A percentile compares a stretch with the other conserved stretches of the same genome.
Evolutionary conservation across 352 stramenopile genomes (phyloP).

Genomic region (Globisporangium radiosum): DNA sequence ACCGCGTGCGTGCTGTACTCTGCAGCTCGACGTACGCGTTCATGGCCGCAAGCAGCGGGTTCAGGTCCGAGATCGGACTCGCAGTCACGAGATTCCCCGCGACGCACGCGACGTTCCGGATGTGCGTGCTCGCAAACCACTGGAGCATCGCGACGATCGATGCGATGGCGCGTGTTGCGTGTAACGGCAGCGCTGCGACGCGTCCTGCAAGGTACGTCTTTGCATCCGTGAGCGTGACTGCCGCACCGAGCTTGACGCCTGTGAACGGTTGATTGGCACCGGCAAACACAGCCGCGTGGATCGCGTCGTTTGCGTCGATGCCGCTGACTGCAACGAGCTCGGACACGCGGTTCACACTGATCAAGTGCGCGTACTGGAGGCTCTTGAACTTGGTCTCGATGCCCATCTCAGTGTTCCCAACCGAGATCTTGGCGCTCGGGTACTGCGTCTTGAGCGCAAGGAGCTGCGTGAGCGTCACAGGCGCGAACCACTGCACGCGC

Average conservation of each 20-base stretch:
- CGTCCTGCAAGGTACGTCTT: slow-evolving; percentile 46
- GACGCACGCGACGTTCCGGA: slow-evolving; percentile 95
- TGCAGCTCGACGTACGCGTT: slow-evolving; percentile 65
- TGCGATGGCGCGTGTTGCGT: slow-evolving; percentile 46
- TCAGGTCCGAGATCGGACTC: slow-evolving; percentile 97
- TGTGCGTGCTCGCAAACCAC: slow-evolving; percentile 97
- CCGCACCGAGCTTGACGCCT: slow-evolving; percentile 76
- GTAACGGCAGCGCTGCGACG: slow-evolving; percentile 24
- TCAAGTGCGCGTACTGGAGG: slow-evolving; percentile 64
- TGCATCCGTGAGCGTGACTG: slow-evolving; percentile 68
- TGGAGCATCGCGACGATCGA: slow-evolving; percentile 89
- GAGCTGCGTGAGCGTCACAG: slow-evolving; percentile 85
- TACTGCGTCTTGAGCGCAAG: slow-evolving; percentile 84
- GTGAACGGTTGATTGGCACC: slow-evolving; percentile 28
- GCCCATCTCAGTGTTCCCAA: slow-evolving; percentile 96
- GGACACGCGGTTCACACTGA: slow-evolving; percentile 64
- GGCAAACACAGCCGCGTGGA: slow-evolving; percentile 43
- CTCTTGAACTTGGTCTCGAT: slow-evolving; percentile 95
- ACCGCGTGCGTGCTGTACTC: slow-evolving; percentile 26
- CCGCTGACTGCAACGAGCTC: slow-evolving; percentile 46
- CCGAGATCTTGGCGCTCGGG: slow-evolving; percentile 88
- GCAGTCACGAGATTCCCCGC: slow-evolving; percentile 96
- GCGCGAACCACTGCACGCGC: slow-evolving; percentile 89
- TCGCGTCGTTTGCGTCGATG: slow-evolving; percentile 28
- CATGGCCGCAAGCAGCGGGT: slow-evolving; percentile 90